Base-by-base conservation (phyloP, 345 rosid species). In the Corchorus capsularis region DNA sequence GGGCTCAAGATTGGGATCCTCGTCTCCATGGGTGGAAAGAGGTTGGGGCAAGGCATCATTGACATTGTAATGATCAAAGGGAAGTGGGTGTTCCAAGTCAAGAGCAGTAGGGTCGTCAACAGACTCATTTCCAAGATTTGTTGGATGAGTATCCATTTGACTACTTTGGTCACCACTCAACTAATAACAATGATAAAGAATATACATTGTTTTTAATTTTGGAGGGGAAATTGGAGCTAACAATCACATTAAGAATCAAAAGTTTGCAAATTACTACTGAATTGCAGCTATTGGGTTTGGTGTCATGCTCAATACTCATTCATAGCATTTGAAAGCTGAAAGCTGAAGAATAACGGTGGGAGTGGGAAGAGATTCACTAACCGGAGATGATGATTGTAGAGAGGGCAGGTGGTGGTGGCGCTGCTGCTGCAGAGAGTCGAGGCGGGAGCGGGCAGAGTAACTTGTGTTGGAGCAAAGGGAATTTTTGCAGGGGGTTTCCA, bases 1-100 rank as follows among this genome's bases (percentile, higher is more conserved):
- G 35, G 87, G 87, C 63, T 83, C 85, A 5, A 81, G 80, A 79
- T 77, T 83, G 35, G 69, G 68, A 39, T 79, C 86, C 7, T 15
- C 49, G 32, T 79, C 86, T 5, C n/a, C 49, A 37, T 16, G 43
- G 11, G 61, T 13, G n/a, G 27, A 47, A 74, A 22, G 71, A 16
- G 78, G 15, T 47, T 34, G 65, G 20, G 32, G 12, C 13, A 43
- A 13, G n/a, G 16, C 41, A 15, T 8, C 19, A 32, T 27, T 32
- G 32, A 5, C 19, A 32, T 27, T 32, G 32, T 11, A 45, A 73
- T 60, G 12, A 47, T 71, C 71, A 60, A 22, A 76, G 11, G 74
- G 60, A 56, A 53, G 27, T 27, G 75, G 71, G 49, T 62, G 70
- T 54, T 61, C 75, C 19, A 57, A 43, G 27, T 59, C 55, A 61